Evolutionary conservation across 306 rosid genomes (phyloP).

Genomic region (Clitoria ternatea): DNA sequence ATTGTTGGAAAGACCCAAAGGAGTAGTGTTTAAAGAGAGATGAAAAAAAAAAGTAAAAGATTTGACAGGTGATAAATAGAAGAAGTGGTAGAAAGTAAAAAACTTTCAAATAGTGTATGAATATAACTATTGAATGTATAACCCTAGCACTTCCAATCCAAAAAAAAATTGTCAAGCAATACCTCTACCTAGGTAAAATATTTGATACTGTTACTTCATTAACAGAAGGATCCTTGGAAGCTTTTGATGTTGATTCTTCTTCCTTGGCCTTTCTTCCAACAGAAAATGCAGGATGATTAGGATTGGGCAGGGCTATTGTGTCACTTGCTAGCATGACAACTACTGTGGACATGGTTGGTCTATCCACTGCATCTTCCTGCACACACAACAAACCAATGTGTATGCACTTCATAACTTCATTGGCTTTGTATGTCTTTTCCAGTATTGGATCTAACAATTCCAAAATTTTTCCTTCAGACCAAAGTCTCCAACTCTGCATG

Average conservation of each 20-base stretch:
- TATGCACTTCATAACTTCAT: slow-evolving; percentile 36
- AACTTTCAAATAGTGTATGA: too few species aligned
- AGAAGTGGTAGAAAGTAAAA: too few species aligned
- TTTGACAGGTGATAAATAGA: too few species aligned
- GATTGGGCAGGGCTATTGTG: slow-evolving; percentile 35
- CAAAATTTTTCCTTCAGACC: slow-evolving; percentile 40
- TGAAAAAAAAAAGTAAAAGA: too few species aligned
- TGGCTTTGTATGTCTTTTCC: background rate
- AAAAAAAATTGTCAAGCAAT: too few species aligned
- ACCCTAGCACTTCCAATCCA: too few species aligned
- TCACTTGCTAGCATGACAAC: slow-evolving; percentile 43
- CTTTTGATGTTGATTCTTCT: slow-evolving; percentile 23
- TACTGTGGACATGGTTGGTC: slow-evolving; percentile 50
- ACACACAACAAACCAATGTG: slow-evolving; percentile 55
- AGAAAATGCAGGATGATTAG: slow-evolving; percentile 45
- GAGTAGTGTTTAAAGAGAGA: too few species aligned
- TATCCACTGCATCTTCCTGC: slow-evolving; percentile 45
- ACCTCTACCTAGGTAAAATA: slow-evolving; percentile 18
- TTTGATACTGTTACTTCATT: slow-evolving; percentile 25
- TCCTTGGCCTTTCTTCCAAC: slow-evolving; percentile 14
- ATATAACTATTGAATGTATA: too few species aligned
- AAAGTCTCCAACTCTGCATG: slow-evolving; percentile 51
- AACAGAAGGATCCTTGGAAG: slow-evolving; percentile 21
- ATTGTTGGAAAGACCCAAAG: too few species aligned
- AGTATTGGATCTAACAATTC: slow-evolving; percentile 44